These are phyloP conservation scores for Botrytis cinerea DNA, from an alignment of 2,329 filamentous ascomycete species.

Conservation along the genomic window DNA sequence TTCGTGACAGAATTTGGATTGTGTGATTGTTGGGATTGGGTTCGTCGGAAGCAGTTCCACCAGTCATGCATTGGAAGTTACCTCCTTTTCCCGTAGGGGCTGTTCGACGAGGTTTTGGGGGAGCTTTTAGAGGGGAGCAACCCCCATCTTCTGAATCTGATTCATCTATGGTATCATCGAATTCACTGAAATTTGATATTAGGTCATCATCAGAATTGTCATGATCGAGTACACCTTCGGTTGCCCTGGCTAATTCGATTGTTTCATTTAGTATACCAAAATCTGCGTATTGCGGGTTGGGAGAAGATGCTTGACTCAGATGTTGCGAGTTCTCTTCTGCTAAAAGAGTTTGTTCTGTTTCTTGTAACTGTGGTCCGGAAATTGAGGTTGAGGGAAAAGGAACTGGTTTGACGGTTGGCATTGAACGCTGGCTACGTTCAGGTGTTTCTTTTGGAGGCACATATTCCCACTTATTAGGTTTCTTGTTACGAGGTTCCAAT, in stretches of 20 bases:
- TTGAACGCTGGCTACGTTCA: conserved; percentile 34
- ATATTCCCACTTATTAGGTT: conserved; percentile 44
- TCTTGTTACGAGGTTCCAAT: conserved; percentile 50
- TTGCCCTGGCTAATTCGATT: conserved; percentile 9
- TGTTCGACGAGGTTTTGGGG: conserved; percentile 12
- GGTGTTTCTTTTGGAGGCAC: conserved; percentile 46
- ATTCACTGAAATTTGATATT: conserved; percentile 7
- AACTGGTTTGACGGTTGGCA: not conserved
- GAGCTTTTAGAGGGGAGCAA: conserved; percentile 16
- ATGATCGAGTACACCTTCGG: conserved; percentile 13
- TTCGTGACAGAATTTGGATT: conserved; percentile 74
- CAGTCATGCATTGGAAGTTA: conserved; percentile 56
- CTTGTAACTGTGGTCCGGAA: not conserved
- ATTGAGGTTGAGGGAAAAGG: not conserved
- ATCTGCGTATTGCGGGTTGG: not conserved
- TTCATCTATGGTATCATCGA: conserved; percentile 40
- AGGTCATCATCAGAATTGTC: conserved; percentile 9
- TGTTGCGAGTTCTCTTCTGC: not conserved
- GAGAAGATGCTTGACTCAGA: not conserved
- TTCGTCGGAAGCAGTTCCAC: conserved; percentile 47
- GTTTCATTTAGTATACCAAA: conserved; percentile 4
- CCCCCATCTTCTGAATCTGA: conserved; percentile 42
- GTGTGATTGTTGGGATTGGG: conserved; percentile 73
- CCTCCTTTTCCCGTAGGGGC: conserved; percentile 38
- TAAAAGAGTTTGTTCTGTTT: not conserved